These are phyloP conservation scores for Solanum gandarillasii DNA, from an alignment of 257 asterid genomes.

Conservation along the genomic window DNA sequence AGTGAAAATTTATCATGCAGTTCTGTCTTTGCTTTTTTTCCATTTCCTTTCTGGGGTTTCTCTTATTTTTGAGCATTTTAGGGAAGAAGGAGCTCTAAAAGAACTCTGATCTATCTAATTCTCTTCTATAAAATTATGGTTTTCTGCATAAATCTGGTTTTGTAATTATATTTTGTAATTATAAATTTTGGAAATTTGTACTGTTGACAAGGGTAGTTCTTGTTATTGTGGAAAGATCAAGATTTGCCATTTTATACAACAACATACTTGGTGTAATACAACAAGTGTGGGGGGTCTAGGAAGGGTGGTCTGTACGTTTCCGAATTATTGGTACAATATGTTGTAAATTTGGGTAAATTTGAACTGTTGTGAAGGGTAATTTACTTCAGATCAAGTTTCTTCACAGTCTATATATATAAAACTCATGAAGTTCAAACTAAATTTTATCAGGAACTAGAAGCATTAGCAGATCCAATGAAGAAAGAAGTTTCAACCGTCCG, in stretches of 20 bases:
- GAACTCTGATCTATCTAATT: neutral
- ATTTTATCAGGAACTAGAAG: conserved; percentile 37
- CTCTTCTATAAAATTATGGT: neutral
- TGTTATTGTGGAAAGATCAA: neutral
- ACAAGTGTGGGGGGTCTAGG: neutral
- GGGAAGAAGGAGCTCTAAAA: neutral
- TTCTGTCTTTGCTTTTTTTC: neutral
- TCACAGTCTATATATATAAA: neutral
- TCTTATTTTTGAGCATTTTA: neutral
- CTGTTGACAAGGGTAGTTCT: neutral
- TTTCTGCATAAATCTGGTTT: neutral
- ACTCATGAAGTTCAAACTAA: neutral
- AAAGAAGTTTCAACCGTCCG: conserved; percentile 44
- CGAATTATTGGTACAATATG: neutral
- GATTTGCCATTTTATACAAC: neutral
- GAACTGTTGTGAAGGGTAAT: neutral
- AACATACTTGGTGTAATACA: neutral
- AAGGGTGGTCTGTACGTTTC: neutral
- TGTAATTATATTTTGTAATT: neutral
- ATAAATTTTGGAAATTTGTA: neutral
- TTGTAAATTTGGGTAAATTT: neutral
- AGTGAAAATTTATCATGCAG: neutral
- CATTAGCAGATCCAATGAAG: conserved; percentile 45
- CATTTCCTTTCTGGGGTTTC: neutral
- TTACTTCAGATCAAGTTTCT: neutral